Evolutionary conservation across 208 protist species (phyloP).

Genomic region (Acanthamoeba lugdunensis): DNA sequence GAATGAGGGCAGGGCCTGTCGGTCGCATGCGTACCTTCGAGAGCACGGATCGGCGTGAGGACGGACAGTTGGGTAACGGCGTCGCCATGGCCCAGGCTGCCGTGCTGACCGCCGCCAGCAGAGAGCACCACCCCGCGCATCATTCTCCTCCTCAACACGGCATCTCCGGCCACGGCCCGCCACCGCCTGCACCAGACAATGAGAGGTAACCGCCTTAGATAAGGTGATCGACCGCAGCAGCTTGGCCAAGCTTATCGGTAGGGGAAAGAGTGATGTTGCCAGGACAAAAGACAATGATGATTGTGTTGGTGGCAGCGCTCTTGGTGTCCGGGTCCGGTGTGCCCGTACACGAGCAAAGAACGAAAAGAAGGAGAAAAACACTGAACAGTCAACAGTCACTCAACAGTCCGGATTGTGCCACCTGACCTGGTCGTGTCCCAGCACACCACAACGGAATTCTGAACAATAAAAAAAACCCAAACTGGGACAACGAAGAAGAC

Average conservation of each 20-base stretch:
- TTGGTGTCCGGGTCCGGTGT: neutral
- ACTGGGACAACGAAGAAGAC: neutral
- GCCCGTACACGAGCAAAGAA: neutral
- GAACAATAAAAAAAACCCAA: neutral
- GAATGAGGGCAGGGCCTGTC: neutral
- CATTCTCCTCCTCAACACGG: neutral
- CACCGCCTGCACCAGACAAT: neutral
- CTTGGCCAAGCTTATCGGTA: too few species aligned
- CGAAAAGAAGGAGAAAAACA: too few species aligned
- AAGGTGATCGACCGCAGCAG: too few species aligned
- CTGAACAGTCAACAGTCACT: too few species aligned
- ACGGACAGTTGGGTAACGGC: constrained; percentile 5
- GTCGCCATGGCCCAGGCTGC: neutral
- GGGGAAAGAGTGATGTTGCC: too few species aligned
- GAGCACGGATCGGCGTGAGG: neutral
- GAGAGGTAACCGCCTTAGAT: too few species aligned
- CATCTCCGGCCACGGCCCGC: neutral
- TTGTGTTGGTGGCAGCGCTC: neutral
- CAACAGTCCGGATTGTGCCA: neutral
- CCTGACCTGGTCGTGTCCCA: neutral
- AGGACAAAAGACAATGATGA: neutral
- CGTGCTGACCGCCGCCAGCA: neutral
- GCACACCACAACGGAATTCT: too few species aligned
- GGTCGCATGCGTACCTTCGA: neutral
- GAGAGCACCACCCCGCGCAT: neutral